phyloP scores from a whole-genome alignment of 805 yeast species.

The Starmerella sirachaensis region DNA sequence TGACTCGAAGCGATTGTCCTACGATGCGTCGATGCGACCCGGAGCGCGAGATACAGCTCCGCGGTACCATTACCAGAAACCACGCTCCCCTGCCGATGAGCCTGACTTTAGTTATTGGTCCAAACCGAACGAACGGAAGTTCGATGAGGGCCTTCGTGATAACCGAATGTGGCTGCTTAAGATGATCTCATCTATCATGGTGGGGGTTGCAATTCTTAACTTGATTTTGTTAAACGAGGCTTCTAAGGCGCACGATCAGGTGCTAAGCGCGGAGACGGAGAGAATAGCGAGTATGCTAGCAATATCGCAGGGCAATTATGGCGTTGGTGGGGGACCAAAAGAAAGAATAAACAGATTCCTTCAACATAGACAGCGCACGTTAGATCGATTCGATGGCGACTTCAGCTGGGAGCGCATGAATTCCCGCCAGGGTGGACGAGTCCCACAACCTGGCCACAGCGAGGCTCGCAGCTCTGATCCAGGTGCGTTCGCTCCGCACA shows the following conservation, averaged over 20 bases:
- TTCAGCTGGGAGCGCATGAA: constrained; percentile 9
- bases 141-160: constrained; percentile 30
- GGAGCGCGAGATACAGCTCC: neutral
- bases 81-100: constrained; percentile 10
- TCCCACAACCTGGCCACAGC: neutral
- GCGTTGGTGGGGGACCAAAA: constrained; percentile 38
- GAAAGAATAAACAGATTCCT: constrained; percentile 46
- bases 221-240: constrained; percentile 28
- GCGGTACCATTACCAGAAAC: neutral
- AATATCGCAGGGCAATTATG: constrained; percentile 40
- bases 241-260: constrained; percentile 19
- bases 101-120: constrained; percentile 19
- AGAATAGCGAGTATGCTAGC: constrained; percentile 31
- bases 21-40: constrained; percentile 9
- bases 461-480: neutral
- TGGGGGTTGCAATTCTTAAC: constrained; percentile 31
- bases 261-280: constrained; percentile 17
- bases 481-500: neutral
- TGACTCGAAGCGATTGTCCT: constrained; percentile 29
- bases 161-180: constrained; percentile 35
- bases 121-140: constrained; percentile 28
- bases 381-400: constrained; percentile 14
- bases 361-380: constrained; percentile 26
- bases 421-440: neutral
- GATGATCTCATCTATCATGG: constrained; percentile 32